Base-by-base conservation (phyloP, 225 moss, liverwort and hornwort species). In the Sphagnum contortum region DNA sequence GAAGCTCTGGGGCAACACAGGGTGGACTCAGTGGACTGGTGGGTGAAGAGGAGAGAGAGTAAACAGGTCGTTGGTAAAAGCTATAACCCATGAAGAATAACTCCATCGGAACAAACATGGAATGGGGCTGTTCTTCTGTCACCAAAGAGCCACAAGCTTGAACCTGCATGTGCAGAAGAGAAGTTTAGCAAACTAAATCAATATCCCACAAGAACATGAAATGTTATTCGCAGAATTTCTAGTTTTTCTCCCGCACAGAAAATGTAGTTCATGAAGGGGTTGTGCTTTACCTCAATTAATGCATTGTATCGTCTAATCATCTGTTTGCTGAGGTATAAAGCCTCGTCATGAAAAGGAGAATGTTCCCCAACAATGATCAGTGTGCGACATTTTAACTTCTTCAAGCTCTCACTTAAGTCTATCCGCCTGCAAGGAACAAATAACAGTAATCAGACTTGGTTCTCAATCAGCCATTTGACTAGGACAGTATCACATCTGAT, bases 51-150 rank as follows among this genome's bases (percentile, higher is more conserved):
- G 80, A 85, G 48, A 66, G 74, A 5, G 74, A 76, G 0, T 76
- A 69, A 71, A 85, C 72, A 55, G 83, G 85, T 12, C 81, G 77
- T 46, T 87, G 75, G 70, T 87, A 89, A 55, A 90, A 86, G 48
- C 76, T 81, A 50, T 89, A 92, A 62, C 82, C 87, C 90, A 90
- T 98, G 11, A 98, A 64, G 55, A 98, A 98, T 61, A 92, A 75
- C 69, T 90, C 88, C 12, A 92, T 90, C 3, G 90, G 88, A 55
- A 92, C 87, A 50, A 92, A 61, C 90, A 92, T 92, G 9, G 92
- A 90, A 57, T 81, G 74, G 9, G 76, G 79, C 63, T 85, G 81
- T 54, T 81, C 79, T 58, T 81, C 74, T 2, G 74, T 81, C 5
- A 81, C 76, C 63, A 81, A 57, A 8, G 81, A 74, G 14, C 81